Conservation (phyloP, 1,139 yeast genomes). For the Sugiyamaella castrensis region DNA sequence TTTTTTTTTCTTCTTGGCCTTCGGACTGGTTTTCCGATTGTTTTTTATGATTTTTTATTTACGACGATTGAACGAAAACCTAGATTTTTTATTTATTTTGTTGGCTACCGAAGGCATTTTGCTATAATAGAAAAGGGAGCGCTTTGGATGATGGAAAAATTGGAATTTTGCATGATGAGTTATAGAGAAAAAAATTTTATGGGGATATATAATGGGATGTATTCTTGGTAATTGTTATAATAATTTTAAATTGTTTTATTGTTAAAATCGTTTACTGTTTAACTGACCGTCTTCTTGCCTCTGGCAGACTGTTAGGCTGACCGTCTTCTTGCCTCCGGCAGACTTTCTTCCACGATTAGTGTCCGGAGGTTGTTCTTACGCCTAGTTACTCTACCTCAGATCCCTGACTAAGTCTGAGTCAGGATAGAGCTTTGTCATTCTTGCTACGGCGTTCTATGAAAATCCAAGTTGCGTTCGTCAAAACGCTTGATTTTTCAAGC, state of each 20-base stretch:
- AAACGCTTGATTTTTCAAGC: too few species aligned
- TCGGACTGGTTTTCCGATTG: not conserved
- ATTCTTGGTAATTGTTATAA: conserved; percentile 6
- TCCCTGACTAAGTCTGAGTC: too few species aligned
- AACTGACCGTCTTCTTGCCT: not conserved
- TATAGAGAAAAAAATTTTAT: conserved; percentile 17
- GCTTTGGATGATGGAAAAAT: conserved; percentile 13
- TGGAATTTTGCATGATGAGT: conserved; percentile 9
- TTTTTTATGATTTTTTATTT: conserved; percentile 5
- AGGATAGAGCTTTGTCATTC: too few species aligned
- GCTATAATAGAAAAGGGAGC: conserved; percentile 13
- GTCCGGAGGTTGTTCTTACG: too few species aligned
- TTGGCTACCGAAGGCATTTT: conserved; percentile 12
- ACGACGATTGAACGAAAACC: conserved; percentile 13
- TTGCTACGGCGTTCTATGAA: too few species aligned
- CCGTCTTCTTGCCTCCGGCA: too few species aligned
- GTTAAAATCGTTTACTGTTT: not conserved
- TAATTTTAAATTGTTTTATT: not conserved
- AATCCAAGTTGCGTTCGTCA: too few species aligned
- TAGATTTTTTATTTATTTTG: conserved; percentile 22
- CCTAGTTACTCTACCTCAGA: too few species aligned
- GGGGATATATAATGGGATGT: conserved; percentile 15
- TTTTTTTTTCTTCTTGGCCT: not conserved
- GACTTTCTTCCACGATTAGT: too few species aligned
- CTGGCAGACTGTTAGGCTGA: not conserved